Evolutionary conservation across 1,284 basidiomycete species (phyloP).

Genomic region (Apiotrichum montevideense): DNA sequence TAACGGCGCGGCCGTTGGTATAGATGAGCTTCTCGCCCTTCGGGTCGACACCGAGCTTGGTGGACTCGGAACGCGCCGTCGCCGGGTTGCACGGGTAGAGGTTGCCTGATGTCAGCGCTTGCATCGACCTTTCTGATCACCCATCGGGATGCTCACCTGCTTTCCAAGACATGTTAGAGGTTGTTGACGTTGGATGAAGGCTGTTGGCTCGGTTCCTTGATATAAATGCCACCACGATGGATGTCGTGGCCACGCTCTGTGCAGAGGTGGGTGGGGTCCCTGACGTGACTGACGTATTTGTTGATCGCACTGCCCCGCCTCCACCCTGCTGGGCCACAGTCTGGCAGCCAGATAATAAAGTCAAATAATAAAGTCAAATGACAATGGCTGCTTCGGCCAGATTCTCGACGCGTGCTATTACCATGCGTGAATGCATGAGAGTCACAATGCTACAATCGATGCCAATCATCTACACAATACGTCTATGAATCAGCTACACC

Average conservation of each 20-base stretch:
- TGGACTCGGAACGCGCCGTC: constrained; percentile 56
- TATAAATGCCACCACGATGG: neutral
- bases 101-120: constrained; percentile 23
- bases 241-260: neutral
- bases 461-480: neutral
- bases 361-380: neutral
- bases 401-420: too few relatives aligned
- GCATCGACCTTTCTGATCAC: neutral
- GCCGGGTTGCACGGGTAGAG: constrained; percentile 69
- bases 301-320: neutral
- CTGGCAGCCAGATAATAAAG: neutral
- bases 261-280: neutral
- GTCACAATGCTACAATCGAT: constrained; percentile 1
- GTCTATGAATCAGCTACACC: neutral
- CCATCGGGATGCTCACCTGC: constrained; percentile 21
- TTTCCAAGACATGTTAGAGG: constrained; percentile 27
- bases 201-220: neutral
- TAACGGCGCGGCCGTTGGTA: constrained; percentile 74
- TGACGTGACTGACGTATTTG: neutral
- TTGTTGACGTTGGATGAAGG: neutral
- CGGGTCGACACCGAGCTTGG: constrained; percentile 66
- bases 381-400: too few relatives aligned
- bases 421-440: neutral
- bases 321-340: too few relatives aligned
- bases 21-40: constrained; percentile 81